Evolutionary conservation across 2,329 filamentous ascomycete species (phyloP).

Genomic region (Leptographium flavum): DNA sequence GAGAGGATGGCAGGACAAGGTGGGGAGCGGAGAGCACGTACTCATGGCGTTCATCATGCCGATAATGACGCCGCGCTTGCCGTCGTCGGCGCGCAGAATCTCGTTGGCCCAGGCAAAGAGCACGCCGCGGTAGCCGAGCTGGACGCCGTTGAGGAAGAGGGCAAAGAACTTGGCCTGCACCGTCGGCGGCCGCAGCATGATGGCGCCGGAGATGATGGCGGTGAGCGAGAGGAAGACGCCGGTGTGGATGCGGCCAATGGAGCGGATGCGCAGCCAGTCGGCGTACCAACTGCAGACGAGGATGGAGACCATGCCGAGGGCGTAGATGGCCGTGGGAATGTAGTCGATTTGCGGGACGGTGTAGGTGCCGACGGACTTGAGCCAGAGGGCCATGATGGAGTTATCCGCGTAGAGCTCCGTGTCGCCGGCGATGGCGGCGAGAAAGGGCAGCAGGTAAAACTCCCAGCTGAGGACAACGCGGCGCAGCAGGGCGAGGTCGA

Average conservation of each 20-base stretch:
- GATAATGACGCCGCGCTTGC: constrained; percentile 1
- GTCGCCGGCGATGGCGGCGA: constrained; percentile 1
- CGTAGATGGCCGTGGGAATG: constrained; percentile 21
- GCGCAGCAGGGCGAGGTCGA: background rate
- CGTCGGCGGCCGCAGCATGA: constrained; percentile 3
- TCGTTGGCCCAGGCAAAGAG: constrained; percentile 7
- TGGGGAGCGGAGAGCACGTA: background rate
- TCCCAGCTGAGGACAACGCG: constrained; percentile 3
- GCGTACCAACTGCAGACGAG: constrained; percentile 36
- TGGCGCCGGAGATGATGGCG: constrained; percentile 5
- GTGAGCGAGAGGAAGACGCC: constrained; percentile 2
- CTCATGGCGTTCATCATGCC: constrained; percentile 5
- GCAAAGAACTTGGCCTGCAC: constrained; percentile 5
- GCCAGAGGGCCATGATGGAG: constrained; percentile 3
- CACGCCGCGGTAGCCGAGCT: background rate
- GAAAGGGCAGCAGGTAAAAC: background rate
- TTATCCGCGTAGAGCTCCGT: constrained; percentile 4
- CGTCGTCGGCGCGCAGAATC: constrained; percentile 1
- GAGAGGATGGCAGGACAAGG: too few relatives aligned
- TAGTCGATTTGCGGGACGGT: constrained; percentile 31
- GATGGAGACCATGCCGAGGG: constrained; percentile 23
- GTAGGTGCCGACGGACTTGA: constrained; percentile 19
- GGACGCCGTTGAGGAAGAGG: constrained; percentile 3
- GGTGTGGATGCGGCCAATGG: constrained; percentile 27
- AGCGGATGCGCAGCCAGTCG: constrained; percentile 25